Base-by-base conservation (phyloP, 352 stramenopile genomes). In the Phytophthora boehmeriae region DNA sequence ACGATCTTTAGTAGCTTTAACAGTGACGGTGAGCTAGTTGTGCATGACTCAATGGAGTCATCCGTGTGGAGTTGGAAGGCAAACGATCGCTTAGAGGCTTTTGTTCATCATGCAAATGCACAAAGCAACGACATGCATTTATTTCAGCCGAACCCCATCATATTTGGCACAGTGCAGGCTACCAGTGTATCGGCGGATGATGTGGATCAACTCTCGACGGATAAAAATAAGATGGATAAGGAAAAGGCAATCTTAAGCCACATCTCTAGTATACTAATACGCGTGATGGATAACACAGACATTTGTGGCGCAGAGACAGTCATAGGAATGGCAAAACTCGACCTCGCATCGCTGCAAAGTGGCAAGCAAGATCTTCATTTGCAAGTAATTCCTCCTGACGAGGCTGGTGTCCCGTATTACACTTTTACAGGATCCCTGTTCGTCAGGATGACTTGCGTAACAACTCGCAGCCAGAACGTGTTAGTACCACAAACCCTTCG, bases 351-450 rank as follows among this genome's bases (percentile, higher is more conserved):
- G 16, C 51, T 88, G 8, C 57, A 55, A 5, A 47, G 68, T 23
- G 80, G 77, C 13, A 43, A 72, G 13, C 64, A 83, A 34, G 68
- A 85, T 4, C 51, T 88, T 10, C 49, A 69, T 19, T 20, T 88
- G 19, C 59, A 65, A 10, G 53, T 92, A 20, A 38, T 89, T 10
- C 80, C 83, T 23, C 43, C 59, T 9, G 65, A 71, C 9, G 17
- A 53, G 23, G n/a, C 43, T 34, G 49, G 30, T 14, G 44, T 71
- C 0, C 70, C 80, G 22, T 90, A 88, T 32, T 83, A 79, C 63
- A 89, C 80, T 22, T 83, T 68, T 47, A 63, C 82, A 20, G 83
- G 83, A 0, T 78, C 72, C 1, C 20, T 90, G 6, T 72, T 68
- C 23, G 13, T 86, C 6, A 59, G 72, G 3, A 54, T 89, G 5